A percentile compares a stretch with the other conserved stretches of the same genome.
Evolutionary conservation across 352 stramenopile species (phyloP).

Genomic region (Phytophthora syringae): DNA sequence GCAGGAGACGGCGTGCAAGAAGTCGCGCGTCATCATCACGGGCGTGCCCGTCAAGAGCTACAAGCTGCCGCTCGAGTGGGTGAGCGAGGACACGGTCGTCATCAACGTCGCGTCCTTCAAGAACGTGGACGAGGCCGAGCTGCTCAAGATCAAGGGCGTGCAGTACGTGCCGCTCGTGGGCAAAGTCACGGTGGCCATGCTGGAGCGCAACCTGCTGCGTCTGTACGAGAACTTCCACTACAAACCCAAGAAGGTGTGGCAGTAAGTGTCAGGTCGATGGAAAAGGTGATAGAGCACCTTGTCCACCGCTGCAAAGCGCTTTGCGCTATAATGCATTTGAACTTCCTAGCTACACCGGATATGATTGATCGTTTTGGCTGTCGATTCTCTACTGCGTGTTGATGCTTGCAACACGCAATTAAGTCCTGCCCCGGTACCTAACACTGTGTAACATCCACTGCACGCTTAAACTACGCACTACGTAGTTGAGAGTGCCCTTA

Average conservation of each 20-base stretch:
- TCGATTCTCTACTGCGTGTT: slow-evolving; percentile 15
- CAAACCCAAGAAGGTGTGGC: slow-evolving; percentile 87
- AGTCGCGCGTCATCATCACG: slow-evolving; percentile 94
- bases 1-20: slow-evolving; percentile 85
- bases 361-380: slow-evolving; percentile 11
- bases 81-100: slow-evolving; percentile 92
- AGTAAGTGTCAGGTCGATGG: slow-evolving; percentile 42
- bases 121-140: slow-evolving; percentile 92
- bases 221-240: slow-evolving; percentile 97
- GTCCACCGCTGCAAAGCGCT: slow-evolving; percentile 5
- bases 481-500: neutral
- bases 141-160: slow-evolving; percentile 92
- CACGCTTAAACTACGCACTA: too few species aligned
- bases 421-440: too few species aligned
- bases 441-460: neutral
- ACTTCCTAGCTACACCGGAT: slow-evolving; percentile 8
- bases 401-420: slow-evolving; percentile 3
- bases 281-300: slow-evolving; percentile 17
- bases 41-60: slow-evolving; percentile 95
- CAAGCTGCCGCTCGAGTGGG: slow-evolving; percentile 92
- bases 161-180: slow-evolving; percentile 96
- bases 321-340: slow-evolving; percentile 31
- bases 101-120: slow-evolving; percentile 98
- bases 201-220: slow-evolving; percentile 96
- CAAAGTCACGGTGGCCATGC: slow-evolving; percentile 97